Evolutionary conservation across 441 rosid species (phyloP).

Genomic region (Pelargonium myrrhifolium): DNA sequence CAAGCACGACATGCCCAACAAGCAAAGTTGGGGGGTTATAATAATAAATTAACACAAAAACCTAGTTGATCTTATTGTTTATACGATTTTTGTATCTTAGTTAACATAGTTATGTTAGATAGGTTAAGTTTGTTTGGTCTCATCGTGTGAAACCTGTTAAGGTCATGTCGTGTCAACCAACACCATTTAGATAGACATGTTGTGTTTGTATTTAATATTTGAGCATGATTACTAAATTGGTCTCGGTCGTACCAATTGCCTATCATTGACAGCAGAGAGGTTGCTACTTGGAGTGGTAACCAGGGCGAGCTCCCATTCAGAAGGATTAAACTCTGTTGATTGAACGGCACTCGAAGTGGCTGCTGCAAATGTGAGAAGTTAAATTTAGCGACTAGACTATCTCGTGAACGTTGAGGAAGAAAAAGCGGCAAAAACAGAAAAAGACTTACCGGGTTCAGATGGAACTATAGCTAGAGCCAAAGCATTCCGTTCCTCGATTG

Average conservation of each 20-base stretch:
- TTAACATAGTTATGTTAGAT: too few relatives aligned
- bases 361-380: slow-evolving; percentile 27
- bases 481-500: slow-evolving; percentile 79
- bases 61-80: too few relatives aligned
- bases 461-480: slow-evolving; percentile 85
- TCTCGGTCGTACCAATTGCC: slow-evolving; percentile 62
- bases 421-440: background rate
- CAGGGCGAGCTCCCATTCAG: slow-evolving; percentile 94
- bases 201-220: too few relatives aligned
- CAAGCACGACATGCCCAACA: too few relatives aligned
- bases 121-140: too few relatives aligned
- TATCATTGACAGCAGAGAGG: slow-evolving; percentile 66
- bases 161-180: too few relatives aligned
- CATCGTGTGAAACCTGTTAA: too few relatives aligned
- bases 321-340: slow-evolving; percentile 60
- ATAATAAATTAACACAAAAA: too few relatives aligned
- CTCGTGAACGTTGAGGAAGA: background rate
- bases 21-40: too few relatives aligned
- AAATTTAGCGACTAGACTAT: background rate
- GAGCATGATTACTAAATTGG: too few relatives aligned
- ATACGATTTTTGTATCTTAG: too few relatives aligned
- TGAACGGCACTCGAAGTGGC: slow-evolving; percentile 39
- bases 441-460: slow-evolving; percentile 42
- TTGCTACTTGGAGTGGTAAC: slow-evolving; percentile 64
- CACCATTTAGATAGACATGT: too few relatives aligned